Evolutionary conservation across 2,329 filamentous ascomycete species (phyloP).

Genomic region (Eurotiales sp.): DNA sequence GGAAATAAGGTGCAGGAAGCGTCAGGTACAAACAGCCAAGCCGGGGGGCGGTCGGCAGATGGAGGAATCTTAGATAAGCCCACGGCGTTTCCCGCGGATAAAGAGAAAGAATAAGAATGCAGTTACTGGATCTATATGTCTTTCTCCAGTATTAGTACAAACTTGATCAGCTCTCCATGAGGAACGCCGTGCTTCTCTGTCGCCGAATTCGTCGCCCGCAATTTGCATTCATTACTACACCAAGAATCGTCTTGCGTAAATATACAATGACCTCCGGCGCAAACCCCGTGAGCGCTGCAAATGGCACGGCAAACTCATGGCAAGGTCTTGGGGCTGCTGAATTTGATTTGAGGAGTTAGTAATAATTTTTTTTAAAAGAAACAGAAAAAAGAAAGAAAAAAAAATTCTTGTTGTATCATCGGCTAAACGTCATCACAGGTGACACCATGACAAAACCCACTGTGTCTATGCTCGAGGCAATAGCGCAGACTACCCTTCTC

Average conservation of each 20-base stretch:
- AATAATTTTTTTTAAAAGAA: too few species aligned
- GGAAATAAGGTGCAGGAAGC: too few species aligned
- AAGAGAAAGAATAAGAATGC: too few species aligned
- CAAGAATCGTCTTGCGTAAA: conserved; percentile 12
- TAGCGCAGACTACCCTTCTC: conserved; percentile 67
- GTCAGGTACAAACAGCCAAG: too few species aligned
- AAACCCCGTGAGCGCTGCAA: conserved; percentile 17
- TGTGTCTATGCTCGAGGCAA: conserved; percentile 73
- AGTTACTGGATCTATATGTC: too few species aligned
- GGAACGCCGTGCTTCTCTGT: conserved; percentile 14
- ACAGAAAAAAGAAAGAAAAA: too few species aligned
- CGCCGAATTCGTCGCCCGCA: conserved; percentile 3
- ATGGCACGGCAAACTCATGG: conserved; percentile 31
- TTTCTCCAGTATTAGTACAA: too few species aligned
- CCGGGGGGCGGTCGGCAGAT: too few species aligned
- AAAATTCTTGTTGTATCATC: too few species aligned
- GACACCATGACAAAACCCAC: conserved; percentile 75
- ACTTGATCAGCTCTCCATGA: conserved; percentile 4
- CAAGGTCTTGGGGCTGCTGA: conserved; percentile 50
- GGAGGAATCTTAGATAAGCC: too few species aligned
- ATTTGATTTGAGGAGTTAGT: conserved; percentile 53
- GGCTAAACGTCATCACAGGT: conserved; percentile 37
- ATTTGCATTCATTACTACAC: conserved; percentile 1
- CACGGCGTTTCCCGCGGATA: neutral
- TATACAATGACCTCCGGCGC: conserved; percentile 21